phyloP scores from a whole-genome alignment of 495 filamentous ascomycete species.

The Lasiosphaeris hirsuta region DNA sequence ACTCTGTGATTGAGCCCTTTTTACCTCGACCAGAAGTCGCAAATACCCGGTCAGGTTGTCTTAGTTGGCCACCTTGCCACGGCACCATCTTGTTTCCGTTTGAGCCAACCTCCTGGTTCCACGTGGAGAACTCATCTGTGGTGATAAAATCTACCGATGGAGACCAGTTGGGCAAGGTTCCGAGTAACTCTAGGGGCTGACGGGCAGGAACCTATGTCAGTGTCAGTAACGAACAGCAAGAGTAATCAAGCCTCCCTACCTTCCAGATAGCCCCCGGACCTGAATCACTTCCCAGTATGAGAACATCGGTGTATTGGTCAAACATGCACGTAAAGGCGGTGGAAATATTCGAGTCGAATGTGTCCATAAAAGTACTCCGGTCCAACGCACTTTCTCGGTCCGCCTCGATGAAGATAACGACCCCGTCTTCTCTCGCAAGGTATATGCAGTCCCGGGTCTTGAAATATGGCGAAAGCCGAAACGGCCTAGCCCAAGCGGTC shows the following conservation, averaged over 20 bases:
- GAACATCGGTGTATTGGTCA: constrained; percentile 61
- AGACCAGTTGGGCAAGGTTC: constrained; percentile 71
- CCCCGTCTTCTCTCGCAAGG: constrained; percentile 76
- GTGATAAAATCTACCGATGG: constrained; percentile 70
- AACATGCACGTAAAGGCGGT: constrained; percentile 59
- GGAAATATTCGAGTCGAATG: constrained; percentile 59
- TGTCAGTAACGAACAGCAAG: constrained; percentile 16
- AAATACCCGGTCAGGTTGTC: constrained; percentile 51
- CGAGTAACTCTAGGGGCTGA: constrained; percentile 43
- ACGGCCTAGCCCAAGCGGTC: constrained; percentile 70
- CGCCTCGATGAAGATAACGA: constrained; percentile 65
- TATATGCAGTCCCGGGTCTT: constrained; percentile 67
- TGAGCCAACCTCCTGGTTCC: constrained; percentile 13
- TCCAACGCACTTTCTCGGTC: constrained; percentile 51
- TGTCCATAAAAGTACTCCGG: constrained; percentile 51
- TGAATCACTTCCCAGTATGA: constrained; percentile 76
- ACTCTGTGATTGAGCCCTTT: constrained; percentile 63
- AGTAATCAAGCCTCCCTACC: constrained; percentile 39
- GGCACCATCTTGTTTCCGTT: constrained; percentile 16
- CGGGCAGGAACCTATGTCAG: constrained; percentile 35
- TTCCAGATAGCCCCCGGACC: constrained; percentile 77
- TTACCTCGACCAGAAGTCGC: constrained; percentile 56
- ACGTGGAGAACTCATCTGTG: constrained; percentile 30
- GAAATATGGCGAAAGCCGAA: constrained; percentile 56
- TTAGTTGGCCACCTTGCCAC: constrained; percentile 12